phyloP scores from a whole-genome alignment of 2,329 filamentous ascomycete species.

The Plectosphaerella cucumerina region DNA sequence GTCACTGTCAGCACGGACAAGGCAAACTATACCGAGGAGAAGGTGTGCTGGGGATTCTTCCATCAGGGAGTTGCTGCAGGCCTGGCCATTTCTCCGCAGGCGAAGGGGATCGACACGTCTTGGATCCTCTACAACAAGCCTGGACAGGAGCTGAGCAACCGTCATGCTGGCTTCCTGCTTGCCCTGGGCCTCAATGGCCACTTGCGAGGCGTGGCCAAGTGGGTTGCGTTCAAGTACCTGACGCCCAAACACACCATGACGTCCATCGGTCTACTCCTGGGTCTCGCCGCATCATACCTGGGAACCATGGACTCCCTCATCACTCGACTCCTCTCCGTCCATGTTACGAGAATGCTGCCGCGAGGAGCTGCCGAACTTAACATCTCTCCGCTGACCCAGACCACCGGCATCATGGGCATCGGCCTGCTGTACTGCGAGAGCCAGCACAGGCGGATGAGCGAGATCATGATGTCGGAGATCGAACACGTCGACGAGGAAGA shows the following conservation, averaged over 20 bases:
- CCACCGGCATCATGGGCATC: conserved; percentile 95
- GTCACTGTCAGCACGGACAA: conserved; percentile 93
- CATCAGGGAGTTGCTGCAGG: conserved; percentile 94
- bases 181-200: conserved; percentile 92
- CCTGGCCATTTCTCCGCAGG: conserved; percentile 81
- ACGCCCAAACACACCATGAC: conserved; percentile 99
- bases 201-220: conserved; percentile 90
- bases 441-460: conserved; percentile 96
- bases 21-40: conserved; percentile 83
- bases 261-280: conserved; percentile 89
- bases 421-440: conserved; percentile 91
- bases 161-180: conserved; percentile 91
- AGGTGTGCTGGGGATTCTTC: conserved; percentile 97
- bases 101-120: conserved; percentile 92
- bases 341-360: conserved; percentile 92
- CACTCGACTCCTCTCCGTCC: conserved; percentile 87
- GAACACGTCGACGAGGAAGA: conserved; percentile 77
- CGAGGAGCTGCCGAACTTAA: conserved; percentile 91
- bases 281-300: conserved; percentile 87
- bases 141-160: conserved; percentile 77
- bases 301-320: conserved; percentile 97
- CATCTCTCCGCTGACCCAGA: conserved; percentile 87
- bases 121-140: conserved; percentile 99
- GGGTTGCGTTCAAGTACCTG: conserved; percentile 98
- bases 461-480: conserved; percentile 97